A percentile compares a stretch with the other conserved stretches of the same genome.
Evolutionary conservation across 2,329 filamentous ascomycete genomes (phyloP).

Genomic region (Lasiodiplodia sp.): DNA sequence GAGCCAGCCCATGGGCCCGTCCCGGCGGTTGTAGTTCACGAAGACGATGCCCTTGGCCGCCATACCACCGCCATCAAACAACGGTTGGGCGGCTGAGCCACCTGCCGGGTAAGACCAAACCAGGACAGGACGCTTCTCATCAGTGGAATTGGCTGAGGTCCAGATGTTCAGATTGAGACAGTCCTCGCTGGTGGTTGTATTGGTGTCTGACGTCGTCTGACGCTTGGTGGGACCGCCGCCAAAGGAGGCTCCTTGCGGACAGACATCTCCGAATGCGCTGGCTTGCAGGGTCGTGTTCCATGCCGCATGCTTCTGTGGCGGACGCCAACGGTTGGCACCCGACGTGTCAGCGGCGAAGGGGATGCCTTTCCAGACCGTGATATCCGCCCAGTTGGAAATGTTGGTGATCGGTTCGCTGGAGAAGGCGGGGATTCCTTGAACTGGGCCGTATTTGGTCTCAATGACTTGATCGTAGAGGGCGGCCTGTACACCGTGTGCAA

Average conservation of each 20-base stretch:
- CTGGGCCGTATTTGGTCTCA: conserved; percentile 24
- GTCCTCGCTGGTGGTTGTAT: conserved; percentile 48
- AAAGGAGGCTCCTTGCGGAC: conserved; percentile 24
- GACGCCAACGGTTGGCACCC: conserved; percentile 23
- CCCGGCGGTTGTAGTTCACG: conserved; percentile 79
- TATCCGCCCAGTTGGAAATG: conserved; percentile 14
- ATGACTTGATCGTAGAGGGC: conserved; percentile 32
- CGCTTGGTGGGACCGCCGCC: background rate
- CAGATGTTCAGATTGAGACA: conserved; percentile 57
- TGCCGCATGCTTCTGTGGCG: conserved; percentile 5
- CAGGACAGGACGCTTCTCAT: conserved; percentile 50
- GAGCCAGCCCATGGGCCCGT: conserved; percentile 77
- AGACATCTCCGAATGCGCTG: conserved; percentile 25
- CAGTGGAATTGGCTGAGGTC: conserved; percentile 43
- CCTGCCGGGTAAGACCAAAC: conserved; percentile 35
- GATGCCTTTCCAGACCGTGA: conserved; percentile 25
- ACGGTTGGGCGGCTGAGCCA: conserved; percentile 32
- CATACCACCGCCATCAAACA: conserved; percentile 31
- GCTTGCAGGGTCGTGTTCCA: conserved; percentile 29
- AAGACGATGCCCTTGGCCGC: conserved; percentile 69
- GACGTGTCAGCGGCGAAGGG: conserved; percentile 31
- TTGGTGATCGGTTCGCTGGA: background rate
- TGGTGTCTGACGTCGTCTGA: background rate
- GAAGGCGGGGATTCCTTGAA: background rate
- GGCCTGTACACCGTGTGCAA: background rate